Evolutionary conservation across 768 basidiomycete genomes (phyloP).

Genomic region (Hericium rajendrae): DNA sequence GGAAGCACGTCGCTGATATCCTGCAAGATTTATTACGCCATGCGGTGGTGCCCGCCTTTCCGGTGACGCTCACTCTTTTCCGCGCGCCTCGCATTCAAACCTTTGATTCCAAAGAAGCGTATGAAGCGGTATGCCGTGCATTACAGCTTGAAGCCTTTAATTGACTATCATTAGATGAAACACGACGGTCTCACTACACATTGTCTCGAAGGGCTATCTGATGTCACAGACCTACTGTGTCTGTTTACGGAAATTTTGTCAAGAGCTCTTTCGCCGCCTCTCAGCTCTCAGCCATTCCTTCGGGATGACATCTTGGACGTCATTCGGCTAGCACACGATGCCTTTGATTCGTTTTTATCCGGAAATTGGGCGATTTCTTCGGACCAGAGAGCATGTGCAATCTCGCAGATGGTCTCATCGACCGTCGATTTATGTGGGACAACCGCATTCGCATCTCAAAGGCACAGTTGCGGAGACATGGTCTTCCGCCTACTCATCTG

Average conservation of each 20-base stretch:
- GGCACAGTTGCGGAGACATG: slow-evolving; percentile 5
- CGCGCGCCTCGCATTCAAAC: neutral
- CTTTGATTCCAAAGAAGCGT: neutral
- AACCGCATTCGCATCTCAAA: neutral
- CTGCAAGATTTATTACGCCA: neutral
- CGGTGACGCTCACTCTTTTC: neutral
- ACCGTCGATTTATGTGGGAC: slow-evolving; percentile 8
- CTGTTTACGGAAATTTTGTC: slow-evolving; percentile 36
- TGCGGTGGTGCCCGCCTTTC: neutral
- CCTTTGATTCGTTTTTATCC: slow-evolving; percentile 36
- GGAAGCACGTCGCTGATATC: neutral
- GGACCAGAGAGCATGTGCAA: slow-evolving; percentile 26
- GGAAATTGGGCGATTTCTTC: slow-evolving; percentile 26
- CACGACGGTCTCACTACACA: slow-evolving; percentile 18
- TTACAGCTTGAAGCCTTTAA: neutral
- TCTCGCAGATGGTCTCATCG: slow-evolving; percentile 29
- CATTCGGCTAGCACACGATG: slow-evolving; percentile 28
- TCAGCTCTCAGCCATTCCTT: slow-evolving; percentile 40
- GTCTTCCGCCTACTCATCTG: slow-evolving; percentile 8
- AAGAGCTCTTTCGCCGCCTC: slow-evolving; percentile 30
- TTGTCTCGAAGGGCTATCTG: slow-evolving; percentile 18
- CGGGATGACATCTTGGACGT: slow-evolving; percentile 36
- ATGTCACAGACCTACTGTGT: slow-evolving; percentile 37
- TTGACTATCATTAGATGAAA: neutral
- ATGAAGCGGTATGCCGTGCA: neutral